Conservation (phyloP, 2,329 filamentous ascomycete species). For the Calonectria pauciramosa region DNA sequence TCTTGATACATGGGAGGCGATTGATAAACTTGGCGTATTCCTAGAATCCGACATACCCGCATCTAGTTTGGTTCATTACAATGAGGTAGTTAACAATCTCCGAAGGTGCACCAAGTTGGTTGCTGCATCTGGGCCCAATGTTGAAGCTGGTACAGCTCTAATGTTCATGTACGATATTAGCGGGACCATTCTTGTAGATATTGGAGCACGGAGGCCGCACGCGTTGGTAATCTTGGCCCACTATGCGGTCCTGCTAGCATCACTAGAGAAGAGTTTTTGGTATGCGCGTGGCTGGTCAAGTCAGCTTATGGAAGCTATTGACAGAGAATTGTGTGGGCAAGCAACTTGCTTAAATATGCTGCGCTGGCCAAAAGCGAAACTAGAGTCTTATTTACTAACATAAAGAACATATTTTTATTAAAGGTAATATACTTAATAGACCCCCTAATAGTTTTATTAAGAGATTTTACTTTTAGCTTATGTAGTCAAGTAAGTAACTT, state of each 20-base stretch:
- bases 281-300: constrained; percentile 43
- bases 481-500: too few relatives aligned
- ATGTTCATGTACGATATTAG: constrained; percentile 44
- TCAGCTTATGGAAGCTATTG: constrained; percentile 37
- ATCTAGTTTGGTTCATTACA: constrained; percentile 35
- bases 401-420: too few relatives aligned
- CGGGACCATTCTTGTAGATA: constrained; percentile 44
- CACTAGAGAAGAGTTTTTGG: constrained; percentile 45
- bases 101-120: constrained; percentile 34
- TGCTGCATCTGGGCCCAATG: constrained; percentile 38
- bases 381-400: not conserved
- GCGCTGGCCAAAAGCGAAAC: constrained; percentile 40
- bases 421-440: too few relatives aligned
- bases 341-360: constrained; percentile 36
- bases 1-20: constrained; percentile 37
- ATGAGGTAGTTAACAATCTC: constrained; percentile 31
- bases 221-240: constrained; percentile 45
- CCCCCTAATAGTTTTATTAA: too few relatives aligned
- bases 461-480: too few relatives aligned
- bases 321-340: constrained; percentile 30
- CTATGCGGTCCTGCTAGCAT: constrained; percentile 39
- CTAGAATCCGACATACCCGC: constrained; percentile 37
- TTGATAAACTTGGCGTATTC: constrained; percentile 36
- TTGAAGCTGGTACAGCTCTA: constrained; percentile 37
- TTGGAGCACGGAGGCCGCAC: constrained; percentile 38